These are phyloP conservation scores for Cadophora gregata DNA, from an alignment of 2,329 filamentous ascomycete genomes.

Conservation along the genomic window DNA sequence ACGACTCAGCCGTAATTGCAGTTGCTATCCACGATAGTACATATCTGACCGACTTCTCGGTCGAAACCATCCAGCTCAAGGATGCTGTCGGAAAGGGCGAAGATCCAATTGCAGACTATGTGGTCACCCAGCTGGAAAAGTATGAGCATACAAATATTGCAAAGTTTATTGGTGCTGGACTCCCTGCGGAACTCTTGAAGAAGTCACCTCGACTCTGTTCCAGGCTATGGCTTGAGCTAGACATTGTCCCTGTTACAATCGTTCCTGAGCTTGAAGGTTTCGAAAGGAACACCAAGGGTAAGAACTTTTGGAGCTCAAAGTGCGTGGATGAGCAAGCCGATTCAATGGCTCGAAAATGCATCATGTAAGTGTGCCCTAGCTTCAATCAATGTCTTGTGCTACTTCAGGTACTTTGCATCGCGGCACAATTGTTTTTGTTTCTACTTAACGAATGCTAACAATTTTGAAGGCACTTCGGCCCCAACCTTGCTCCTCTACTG, in stretches of 20 bases:
- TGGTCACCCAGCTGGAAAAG: conserved; percentile 60
- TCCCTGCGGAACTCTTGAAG: conserved; percentile 64
- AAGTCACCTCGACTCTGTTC: conserved; percentile 71
- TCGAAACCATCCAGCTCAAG: conserved; percentile 60
- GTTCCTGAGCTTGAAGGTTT: conserved; percentile 49
- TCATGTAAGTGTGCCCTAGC: conserved; percentile 59
- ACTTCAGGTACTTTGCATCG: background rate
- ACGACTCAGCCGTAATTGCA: conserved; percentile 62
- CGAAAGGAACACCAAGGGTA: conserved; percentile 45
- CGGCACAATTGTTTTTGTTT: background rate
- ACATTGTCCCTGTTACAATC: conserved; percentile 75
- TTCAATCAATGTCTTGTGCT: conserved; percentile 1
- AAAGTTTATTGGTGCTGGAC: conserved; percentile 78
- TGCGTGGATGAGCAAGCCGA: conserved; percentile 82
- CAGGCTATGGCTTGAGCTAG: conserved; percentile 76
- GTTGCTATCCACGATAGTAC: conserved; percentile 76
- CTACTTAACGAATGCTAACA: background rate
- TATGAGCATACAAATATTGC: conserved; percentile 71
- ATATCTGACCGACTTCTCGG: conserved; percentile 75
- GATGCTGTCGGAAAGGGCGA: conserved; percentile 47
- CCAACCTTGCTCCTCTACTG: conserved; percentile 71
- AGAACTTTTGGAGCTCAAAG: conserved; percentile 58
- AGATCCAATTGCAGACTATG: conserved; percentile 62
- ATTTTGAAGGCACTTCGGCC: conserved; percentile 68
- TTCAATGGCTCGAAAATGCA: conserved; percentile 79